Evolutionary conservation across 2,329 filamentous ascomycete genomes (phyloP).

Genomic region (Biscogniauxia mediterranea): DNA sequence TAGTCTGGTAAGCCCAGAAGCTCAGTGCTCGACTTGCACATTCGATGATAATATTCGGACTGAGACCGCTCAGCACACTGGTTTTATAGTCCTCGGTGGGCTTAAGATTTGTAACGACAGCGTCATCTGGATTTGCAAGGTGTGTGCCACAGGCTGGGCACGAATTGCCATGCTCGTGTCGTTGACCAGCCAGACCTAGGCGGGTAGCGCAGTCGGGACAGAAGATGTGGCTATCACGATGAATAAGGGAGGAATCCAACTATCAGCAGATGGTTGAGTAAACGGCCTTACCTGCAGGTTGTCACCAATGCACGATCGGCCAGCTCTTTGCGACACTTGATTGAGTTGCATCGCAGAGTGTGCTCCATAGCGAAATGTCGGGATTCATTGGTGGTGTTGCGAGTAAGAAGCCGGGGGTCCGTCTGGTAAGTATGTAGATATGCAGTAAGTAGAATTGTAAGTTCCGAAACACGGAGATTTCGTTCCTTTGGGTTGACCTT

Average conservation of each 20-base stretch:
- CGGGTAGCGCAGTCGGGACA: slow-evolving; percentile 71
- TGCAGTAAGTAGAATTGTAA: no score
- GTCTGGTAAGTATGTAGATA: background rate
- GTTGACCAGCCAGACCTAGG: slow-evolving; percentile 58
- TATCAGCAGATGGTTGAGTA: slow-evolving; percentile 4
- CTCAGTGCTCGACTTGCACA: slow-evolving; percentile 75
- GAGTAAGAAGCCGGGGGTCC: slow-evolving; percentile 1
- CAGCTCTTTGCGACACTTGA: slow-evolving; percentile 71
- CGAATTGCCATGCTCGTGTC: slow-evolving; percentile 46
- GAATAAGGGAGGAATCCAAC: no score
- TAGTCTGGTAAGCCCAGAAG: slow-evolving; percentile 86
- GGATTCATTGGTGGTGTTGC: background rate
- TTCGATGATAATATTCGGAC: slow-evolving; percentile 80
- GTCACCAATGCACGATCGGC: slow-evolving; percentile 76
- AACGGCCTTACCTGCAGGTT: slow-evolving; percentile 68
- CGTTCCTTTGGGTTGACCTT: no score
- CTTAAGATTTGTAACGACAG: slow-evolving; percentile 67
- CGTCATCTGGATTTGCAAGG: slow-evolving; percentile 72
- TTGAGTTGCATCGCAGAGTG: slow-evolving; percentile 72
- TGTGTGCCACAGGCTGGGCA: slow-evolving; percentile 77
- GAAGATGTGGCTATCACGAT: slow-evolving; percentile 70
- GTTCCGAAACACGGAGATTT: no score
- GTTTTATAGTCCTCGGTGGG: slow-evolving; percentile 90
- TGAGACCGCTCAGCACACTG: slow-evolving; percentile 78
- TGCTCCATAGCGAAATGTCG: slow-evolving; percentile 61